Evolutionary conservation across 352 stramenopile genomes (phyloP).

Genomic region (Globisporangium viniferum): DNA sequence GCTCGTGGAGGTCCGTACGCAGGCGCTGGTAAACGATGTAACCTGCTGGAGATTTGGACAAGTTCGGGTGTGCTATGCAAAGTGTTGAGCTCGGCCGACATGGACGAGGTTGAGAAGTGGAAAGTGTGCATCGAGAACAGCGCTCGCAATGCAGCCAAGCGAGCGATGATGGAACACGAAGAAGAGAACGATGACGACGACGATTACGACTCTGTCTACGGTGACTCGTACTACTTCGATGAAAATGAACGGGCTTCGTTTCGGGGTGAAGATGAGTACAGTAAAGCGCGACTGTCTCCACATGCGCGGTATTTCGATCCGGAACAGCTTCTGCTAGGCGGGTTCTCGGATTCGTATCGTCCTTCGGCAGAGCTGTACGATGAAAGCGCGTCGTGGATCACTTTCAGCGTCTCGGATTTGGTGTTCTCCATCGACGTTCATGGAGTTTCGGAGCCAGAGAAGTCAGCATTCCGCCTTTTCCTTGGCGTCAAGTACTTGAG

Average conservation of each 20-base stretch:
- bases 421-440: conserved; percentile 65
- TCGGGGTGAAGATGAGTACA: conserved; percentile 12
- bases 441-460: conserved; percentile 55
- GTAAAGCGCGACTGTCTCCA: conserved; percentile 10
- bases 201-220: conserved; percentile 31
- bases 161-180: conserved; percentile 9
- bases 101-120: conserved; percentile 68
- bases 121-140: conserved; percentile 64
- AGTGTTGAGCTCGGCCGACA: conserved; percentile 59
- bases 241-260: conserved; percentile 8
- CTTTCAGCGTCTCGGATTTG: conserved; percentile 61
- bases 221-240: conserved; percentile 23
- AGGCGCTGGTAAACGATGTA: conserved; percentile 20
- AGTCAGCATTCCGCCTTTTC: conserved; percentile 60
- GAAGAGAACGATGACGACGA: conserved; percentile 26
- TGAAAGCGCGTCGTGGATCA: conserved; percentile 66
- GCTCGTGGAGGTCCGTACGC: conserved; percentile 40
- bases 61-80: conserved; percentile 44
- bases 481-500: conserved; percentile 58
- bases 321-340: conserved; percentile 58
- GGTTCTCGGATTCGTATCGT: conserved; percentile 72
- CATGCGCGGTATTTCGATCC: conserved; percentile 27
- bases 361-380: conserved; percentile 40
- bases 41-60: conserved; percentile 63
- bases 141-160: conserved; percentile 36